A percentile compares a stretch with the other conserved stretches of the same genome.
Evolutionary conservation across 768 basidiomycete genomes (phyloP).

Genomic region (Kwoniella sp.): DNA sequence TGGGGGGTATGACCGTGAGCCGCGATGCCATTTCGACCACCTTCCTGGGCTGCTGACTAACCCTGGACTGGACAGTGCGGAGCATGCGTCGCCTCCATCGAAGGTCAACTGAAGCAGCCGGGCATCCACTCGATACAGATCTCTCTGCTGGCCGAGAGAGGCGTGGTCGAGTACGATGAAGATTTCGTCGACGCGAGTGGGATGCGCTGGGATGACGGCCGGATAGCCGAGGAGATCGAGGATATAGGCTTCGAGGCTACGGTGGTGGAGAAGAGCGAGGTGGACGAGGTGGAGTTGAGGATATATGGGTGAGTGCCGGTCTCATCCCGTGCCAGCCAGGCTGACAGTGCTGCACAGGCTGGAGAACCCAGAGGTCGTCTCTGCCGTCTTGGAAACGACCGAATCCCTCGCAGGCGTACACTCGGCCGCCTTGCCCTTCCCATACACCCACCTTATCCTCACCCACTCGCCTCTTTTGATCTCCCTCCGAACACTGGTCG

Average conservation of each 20-base stretch:
- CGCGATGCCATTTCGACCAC: neutral
- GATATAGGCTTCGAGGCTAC: slow-evolving; percentile 54
- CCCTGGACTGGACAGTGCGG: slow-evolving; percentile 38
- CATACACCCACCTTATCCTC: slow-evolving; percentile 38
- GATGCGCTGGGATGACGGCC: slow-evolving; percentile 67
- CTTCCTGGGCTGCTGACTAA: neutral
- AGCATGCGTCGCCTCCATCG: slow-evolving; percentile 51
- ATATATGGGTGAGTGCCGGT: slow-evolving; percentile 42
- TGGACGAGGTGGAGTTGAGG: slow-evolving; percentile 42
- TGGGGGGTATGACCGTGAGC: slow-evolving; percentile 49
- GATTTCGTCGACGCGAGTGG: slow-evolving; percentile 40
- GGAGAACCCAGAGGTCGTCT: slow-evolving; percentile 30
- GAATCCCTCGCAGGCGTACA: slow-evolving; percentile 38
- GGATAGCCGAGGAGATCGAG: slow-evolving; percentile 80
- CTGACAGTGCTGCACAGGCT: slow-evolving; percentile 21
- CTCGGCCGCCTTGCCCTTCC: slow-evolving; percentile 28
- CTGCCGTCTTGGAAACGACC: slow-evolving; percentile 20
- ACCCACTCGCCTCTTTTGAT: slow-evolving; percentile 46
- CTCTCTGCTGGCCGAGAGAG: slow-evolving; percentile 94
- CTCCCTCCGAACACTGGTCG: slow-evolving; percentile 47
- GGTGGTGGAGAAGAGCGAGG: slow-evolving; percentile 45
- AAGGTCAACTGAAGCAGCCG: slow-evolving; percentile 56
- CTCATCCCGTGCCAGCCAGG: neutral
- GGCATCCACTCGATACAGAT: slow-evolving; percentile 90
- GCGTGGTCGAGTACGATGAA: slow-evolving; percentile 83